Base-by-base conservation (phyloP, 2,329 filamentous ascomycete species). In the Pseudocercospora pini-densiflorae region DNA sequence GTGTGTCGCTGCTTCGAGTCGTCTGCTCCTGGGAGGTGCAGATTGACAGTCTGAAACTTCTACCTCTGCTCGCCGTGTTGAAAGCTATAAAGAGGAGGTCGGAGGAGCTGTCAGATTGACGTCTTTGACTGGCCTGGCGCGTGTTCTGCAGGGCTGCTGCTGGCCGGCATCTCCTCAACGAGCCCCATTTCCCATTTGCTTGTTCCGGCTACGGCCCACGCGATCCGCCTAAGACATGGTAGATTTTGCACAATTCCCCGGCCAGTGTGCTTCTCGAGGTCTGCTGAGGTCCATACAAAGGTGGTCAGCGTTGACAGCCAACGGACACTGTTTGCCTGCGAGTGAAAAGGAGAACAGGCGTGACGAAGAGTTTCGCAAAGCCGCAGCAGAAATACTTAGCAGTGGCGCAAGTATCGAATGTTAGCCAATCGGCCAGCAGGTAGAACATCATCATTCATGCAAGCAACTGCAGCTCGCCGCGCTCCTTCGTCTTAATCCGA, bases 381-480 rank as follows among this genome's bases (percentile, higher is more conserved):
- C 53, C 61, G 53, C 49, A 59, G 61, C 53, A 49, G 59, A 19
- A 51, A 36, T 63, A 31, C 54, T 61, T 53, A 45, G 62, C 36
- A n/a, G 62, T 63, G 61, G 64, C 63, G 68, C 63, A 51, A 29
- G 63, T 63, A 47, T 31, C 19, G 23, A 24, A 58, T 61, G 31
- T 33, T 33, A 45, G 45, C 69, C 65, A 69, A 71, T 70, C 60
- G 60, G 57, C 43, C 62, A 65, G 31, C 55, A 33, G 43, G 60
- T 45, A 60, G 43, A 63, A 53, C 63, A 65, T 54, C 64, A 61
- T 68, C 67, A 63, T 64, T 61, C 57, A 62, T 66, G 63, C 66
- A 68, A 62, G 67, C 24, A 65, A 68, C 66, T 64, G 65, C 67
- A 64, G 65, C 62, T 65, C 51, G 59, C 67, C 64, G 24, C 64